Percentiles rank a stretch among this genome's conserved stretches.
Conservation (phyloP, 306 rosid genomes). For the Neltuma alba region DNA sequence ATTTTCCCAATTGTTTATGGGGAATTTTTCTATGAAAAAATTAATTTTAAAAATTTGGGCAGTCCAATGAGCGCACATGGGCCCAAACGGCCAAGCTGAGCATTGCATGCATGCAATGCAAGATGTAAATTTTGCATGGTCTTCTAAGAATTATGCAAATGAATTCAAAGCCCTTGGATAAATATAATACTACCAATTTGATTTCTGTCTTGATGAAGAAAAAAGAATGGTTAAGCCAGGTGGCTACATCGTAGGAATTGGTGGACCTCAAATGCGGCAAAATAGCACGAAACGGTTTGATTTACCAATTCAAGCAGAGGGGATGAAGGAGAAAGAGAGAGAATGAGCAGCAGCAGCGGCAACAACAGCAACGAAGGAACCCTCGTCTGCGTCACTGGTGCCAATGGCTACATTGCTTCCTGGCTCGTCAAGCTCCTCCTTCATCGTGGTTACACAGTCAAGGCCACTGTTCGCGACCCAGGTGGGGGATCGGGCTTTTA, state of each 20-base stretch:
- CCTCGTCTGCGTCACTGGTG: constrained; percentile 18
- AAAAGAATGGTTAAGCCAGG: neutral
- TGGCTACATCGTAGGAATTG: neutral
- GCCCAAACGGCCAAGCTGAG: neutral
- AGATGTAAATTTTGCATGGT: neutral
- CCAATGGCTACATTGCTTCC: constrained; percentile 44
- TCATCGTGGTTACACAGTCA: constrained; percentile 54
- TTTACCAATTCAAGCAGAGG: neutral
- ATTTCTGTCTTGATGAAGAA: neutral
- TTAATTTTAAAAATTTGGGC: neutral
- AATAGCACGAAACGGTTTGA: neutral
- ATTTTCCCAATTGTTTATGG: too few species aligned
- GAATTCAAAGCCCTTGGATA: neutral
- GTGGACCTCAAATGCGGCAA: neutral
- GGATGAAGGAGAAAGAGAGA: constrained; percentile 1
- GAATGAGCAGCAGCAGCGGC: neutral
- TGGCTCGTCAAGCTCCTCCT: constrained; percentile 58
- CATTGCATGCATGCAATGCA: neutral
- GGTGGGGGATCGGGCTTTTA: constrained; percentile 12
- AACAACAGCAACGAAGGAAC: neutral
- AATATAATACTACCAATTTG: neutral
- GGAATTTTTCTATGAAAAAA: too few species aligned
- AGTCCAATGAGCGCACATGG: neutral
- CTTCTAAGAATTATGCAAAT: neutral
- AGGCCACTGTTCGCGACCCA: constrained; percentile 56